Evolutionary conservation across 2,329 filamentous ascomycete genomes (phyloP), one percentile per base, ranked within the genome.

Genomic region (Stromatinia cepivora): DNA sequence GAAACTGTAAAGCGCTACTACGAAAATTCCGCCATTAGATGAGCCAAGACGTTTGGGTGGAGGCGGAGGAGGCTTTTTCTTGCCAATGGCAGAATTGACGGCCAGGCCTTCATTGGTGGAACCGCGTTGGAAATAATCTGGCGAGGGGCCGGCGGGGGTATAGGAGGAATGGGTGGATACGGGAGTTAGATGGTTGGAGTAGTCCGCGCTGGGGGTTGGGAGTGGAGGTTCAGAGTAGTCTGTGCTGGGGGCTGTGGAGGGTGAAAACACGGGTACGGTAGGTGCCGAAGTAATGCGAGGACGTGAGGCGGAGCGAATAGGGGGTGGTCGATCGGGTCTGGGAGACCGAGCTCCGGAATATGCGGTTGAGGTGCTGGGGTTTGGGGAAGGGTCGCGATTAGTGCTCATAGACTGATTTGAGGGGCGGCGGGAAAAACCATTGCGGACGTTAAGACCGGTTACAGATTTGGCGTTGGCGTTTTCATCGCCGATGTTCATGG

Each of bases 1-100:
- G 77, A 93, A 96, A 73, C 90, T 85, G 79, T 92, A 95, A 75
- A 92, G 82, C 10, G 92, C 92, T 83, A 92, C 73, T 84, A 84
- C 67, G 81, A 81, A 76, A 10, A 36, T 77, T 71, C 20, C 81
- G 80, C 73, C 84, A 82, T 69, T 82, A 81, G 48, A 72, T 11
- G 82, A 83, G 1, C 84, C 80, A 17, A 82, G 79, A 69, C 86
- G 84, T 79, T 91, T 90, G 2, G 86, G 84, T 25, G 86, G 84
- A 13, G 91, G 90, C 0, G 92, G 92, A 0, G 91, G 91, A 0
- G 91, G 90, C 1, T 88, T 89, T 79, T 91, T 91, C 82, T 94
- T 94, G 20, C 81, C 66, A 8, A 54, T 46, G 4, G 54, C 66
- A 15, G 50, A 45, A 34, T 46, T 66, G 91, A 92, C 6, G 79